A percentile compares a stretch with the other conserved stretches of the same genome.
Conservation (phyloP, 352 stramenopile species). For the Globisporangium paddicum region DNA sequence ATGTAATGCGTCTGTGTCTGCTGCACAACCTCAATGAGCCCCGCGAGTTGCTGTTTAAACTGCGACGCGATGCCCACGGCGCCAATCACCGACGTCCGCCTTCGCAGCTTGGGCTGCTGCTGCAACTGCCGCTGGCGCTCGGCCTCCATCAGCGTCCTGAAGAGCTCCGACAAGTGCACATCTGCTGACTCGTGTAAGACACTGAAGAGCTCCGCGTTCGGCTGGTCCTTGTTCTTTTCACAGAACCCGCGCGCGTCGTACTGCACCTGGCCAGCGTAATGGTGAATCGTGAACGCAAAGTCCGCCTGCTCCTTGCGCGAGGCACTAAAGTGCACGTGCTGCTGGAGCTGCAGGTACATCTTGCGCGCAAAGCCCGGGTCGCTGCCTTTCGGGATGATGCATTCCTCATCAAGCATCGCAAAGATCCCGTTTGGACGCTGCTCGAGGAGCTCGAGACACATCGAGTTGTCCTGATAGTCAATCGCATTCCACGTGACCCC, state of each 20-base stretch:
- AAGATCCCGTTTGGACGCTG: slow-evolving; percentile 74
- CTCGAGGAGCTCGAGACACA: slow-evolving; percentile 83
- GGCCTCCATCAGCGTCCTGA: slow-evolving; percentile 64
- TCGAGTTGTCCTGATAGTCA: slow-evolving; percentile 69
- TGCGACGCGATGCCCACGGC: slow-evolving; percentile 85
- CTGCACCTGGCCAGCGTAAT: slow-evolving; percentile 76
- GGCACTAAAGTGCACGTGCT: slow-evolving; percentile 53
- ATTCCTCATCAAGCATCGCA: slow-evolving; percentile 83
- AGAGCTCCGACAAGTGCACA: slow-evolving; percentile 49
- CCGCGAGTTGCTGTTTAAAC: slow-evolving; percentile 92
- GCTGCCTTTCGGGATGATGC: slow-evolving; percentile 71
- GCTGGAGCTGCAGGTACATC: slow-evolving; percentile 62
- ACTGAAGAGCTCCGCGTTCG: slow-evolving; percentile 67
- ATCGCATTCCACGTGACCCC: slow-evolving; percentile 65
- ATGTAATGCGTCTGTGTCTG: slow-evolving; percentile 97
- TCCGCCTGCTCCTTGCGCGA: slow-evolving; percentile 66
- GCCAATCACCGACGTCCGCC: slow-evolving; percentile 64
- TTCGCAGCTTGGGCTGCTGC: slow-evolving; percentile 45
- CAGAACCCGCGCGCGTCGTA: slow-evolving; percentile 79
- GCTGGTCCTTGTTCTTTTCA: slow-evolving; percentile 88
- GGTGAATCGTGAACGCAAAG: slow-evolving; percentile 68
- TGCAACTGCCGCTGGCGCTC: slow-evolving; percentile 24
- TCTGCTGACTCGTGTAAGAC: slow-evolving; percentile 64
- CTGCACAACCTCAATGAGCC: slow-evolving; percentile 92
- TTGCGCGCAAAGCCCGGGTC: slow-evolving; percentile 73